These are phyloP conservation scores for Alternaria arborescens DNA, from an alignment of 2,329 filamentous ascomycete species.

Conservation along the genomic window DNA sequence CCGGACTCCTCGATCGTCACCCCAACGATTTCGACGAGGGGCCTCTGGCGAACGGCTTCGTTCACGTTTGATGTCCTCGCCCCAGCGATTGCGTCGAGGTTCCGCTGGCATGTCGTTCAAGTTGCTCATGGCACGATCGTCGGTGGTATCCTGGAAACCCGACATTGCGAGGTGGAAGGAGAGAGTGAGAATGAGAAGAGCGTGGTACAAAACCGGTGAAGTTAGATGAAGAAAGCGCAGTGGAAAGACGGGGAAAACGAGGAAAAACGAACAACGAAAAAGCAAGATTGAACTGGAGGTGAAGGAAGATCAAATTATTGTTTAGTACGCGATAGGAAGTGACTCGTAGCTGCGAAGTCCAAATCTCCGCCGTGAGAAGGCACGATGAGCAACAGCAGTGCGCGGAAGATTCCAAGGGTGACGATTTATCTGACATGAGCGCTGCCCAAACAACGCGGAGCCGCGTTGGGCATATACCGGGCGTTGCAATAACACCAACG, in stretches of 20 bases:
- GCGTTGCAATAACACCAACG: not conserved
- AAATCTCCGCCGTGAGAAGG: not conserved
- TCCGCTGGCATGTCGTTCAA: too few relatives aligned
- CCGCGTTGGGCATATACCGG: not conserved
- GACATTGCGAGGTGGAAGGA: not conserved
- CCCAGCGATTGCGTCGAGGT: not conserved
- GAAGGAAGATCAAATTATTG: not conserved
- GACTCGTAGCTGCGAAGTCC: not conserved
- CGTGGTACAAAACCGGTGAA: too few relatives aligned
- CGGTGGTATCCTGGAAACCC: not conserved
- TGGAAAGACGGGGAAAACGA: not conserved
- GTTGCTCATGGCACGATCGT: not conserved
- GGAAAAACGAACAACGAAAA: not conserved
- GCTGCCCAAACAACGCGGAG: not conserved
- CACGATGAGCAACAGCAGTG: not conserved
- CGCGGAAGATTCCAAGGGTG: not conserved
- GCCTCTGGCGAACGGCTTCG: not conserved
- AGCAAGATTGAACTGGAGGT: not conserved
- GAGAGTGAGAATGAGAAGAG: not conserved
- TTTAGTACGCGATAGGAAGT: not conserved
- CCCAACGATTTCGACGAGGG: not conserved
- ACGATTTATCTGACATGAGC: not conserved
- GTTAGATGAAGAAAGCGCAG: not conserved
- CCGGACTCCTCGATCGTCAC: not conserved
- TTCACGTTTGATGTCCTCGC: not conserved